Base-by-base conservation (phyloP, 768 basidiomycete species). In the Jaapia argillacea region DNA sequence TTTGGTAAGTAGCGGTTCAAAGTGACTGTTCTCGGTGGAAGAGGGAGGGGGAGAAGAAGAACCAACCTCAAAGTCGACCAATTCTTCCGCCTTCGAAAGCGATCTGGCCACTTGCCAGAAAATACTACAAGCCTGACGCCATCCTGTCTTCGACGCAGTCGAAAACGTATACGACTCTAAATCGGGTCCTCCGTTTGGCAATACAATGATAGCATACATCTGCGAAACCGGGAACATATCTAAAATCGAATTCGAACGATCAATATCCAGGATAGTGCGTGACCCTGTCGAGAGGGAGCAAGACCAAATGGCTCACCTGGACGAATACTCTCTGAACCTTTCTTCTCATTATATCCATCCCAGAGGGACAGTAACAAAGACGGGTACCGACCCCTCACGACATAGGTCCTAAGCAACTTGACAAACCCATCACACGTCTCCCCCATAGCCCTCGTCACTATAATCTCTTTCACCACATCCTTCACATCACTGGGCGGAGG, bases 131-230 rank as follows among this genome's bases (percentile, higher is more conserved):
- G 93, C 91, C 60, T 97, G 85, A 21, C 70, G 69, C 94, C 94
- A 98, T 4, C 72, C 85, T 18, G 55, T 64, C 60, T 77, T 83
- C 23, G 62, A 58, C 4, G 72, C 53, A 31, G 68, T 66, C 4
- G 61, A 51, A 58, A 97, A 92, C 13, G 67, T 69, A 62, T 84
- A 93, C 4, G 82, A 72, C 58, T 99, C 96, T 24, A 99, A 70
- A 59, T 98, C 96, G 2, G 77, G 74, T 0, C 96, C 96, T 18
- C 85, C 90, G 55, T 98, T 86, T 1, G 85, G 81, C 40, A 98
- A 70, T 14, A 96, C 80, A 45, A 99, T 83, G 52, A 99, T 81
- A 2, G 81, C 85, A 60, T 97, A 99, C 16, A 77, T 65, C 58
- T 97, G 96, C 0, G 76, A 72, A 13, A 81, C 67, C 5, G 71